Evolutionary conservation across 305 asterid genomes (phyloP).

Genomic region (Petunia hybrid): DNA sequence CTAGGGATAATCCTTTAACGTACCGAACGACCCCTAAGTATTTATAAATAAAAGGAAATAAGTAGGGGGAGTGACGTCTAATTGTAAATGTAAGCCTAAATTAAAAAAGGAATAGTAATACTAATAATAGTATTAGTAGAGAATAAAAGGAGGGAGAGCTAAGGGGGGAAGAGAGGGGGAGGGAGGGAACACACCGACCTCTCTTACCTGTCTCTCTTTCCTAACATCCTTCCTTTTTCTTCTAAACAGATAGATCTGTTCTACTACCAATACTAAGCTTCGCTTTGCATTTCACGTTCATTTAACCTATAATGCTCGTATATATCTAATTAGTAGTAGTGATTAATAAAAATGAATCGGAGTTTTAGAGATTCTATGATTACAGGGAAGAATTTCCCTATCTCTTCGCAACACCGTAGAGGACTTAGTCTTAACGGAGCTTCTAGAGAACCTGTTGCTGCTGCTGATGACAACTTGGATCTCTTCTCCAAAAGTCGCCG

Average conservation of each 20-base stretch:
- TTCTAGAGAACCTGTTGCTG: slow-evolving; percentile 46
- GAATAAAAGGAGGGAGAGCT: background rate
- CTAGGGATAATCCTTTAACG: too few relatives aligned
- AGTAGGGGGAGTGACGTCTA: too few relatives aligned
- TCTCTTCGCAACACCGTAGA: slow-evolving; percentile 63
- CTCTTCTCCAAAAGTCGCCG: slow-evolving; percentile 90
- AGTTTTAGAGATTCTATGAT: slow-evolving; percentile 62
- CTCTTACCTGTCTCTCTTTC: slow-evolving; percentile 22
- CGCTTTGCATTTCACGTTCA: background rate
- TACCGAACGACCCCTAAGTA: too few relatives aligned
- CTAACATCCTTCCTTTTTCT: background rate
- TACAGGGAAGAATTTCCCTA: slow-evolving; percentile 54
- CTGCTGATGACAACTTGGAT: slow-evolving; percentile 66
- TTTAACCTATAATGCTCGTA: background rate
- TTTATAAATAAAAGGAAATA: too few relatives aligned
- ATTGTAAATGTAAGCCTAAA: too few relatives aligned
- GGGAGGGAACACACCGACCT: slow-evolving; percentile 26
- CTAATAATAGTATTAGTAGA: too few relatives aligned
- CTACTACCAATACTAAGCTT: background rate
- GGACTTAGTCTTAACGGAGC: slow-evolving; percentile 62
- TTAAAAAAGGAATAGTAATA: too few relatives aligned
- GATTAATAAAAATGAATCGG: slow-evolving; percentile 57
- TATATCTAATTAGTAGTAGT: background rate
- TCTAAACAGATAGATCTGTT: slow-evolving; percentile 26
- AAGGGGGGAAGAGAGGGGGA: background rate